Base-by-base conservation (phyloP, 2,329 filamentous ascomycete species). In the Sclerotinia glacialis region DNA sequence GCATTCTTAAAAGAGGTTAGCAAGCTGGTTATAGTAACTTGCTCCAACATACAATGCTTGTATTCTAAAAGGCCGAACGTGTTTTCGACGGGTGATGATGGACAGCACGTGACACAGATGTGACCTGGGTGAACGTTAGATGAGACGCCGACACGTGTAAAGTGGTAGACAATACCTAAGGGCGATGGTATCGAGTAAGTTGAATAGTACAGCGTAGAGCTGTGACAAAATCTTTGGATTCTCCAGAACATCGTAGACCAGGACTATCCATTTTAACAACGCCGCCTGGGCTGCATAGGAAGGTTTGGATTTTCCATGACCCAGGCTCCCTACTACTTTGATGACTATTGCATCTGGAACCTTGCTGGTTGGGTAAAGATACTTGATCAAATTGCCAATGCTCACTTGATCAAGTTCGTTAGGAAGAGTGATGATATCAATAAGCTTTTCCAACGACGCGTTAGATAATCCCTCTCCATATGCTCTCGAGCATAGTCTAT, bases 1-100 rank as follows among this genome's bases (percentile, higher is more conserved):
- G 80, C 69, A 89, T 79, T 60, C 86, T 89, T 61, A 14, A 42
- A 75, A 34, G 75, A 69, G 11, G 40, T 70, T 49, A 68, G 54
- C 40, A 44, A 44, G 14, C 18, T 16, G 52, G 47, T 21, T 16
- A 34, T 49, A 65, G 14, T 42, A 18, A 21, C 18, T 53, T 40
- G 16, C 28, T 21, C 37, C 37, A 37, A 77, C 85, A 76, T 74
- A 89, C 86, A 96, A 79, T 53, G 86, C 81, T 74, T 96, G 91
- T 67, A 96, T 93, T 67, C 92, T 85, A 75, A 92, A 93, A 2
- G 91, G 91, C 70, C 89, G 88, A 54, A 96, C 92, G 78, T 96
- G 92, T 74, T 88, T 92, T 66, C 92, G 86, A 66, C 91, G 83
- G 55, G 92, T 96, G 56, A 94, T 86, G 40, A 94, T 78, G 4